Evolutionary conservation across 257 asterid species (phyloP), one percentile per base, ranked within the genome.

Genomic region (Primulina tabacum): DNA sequence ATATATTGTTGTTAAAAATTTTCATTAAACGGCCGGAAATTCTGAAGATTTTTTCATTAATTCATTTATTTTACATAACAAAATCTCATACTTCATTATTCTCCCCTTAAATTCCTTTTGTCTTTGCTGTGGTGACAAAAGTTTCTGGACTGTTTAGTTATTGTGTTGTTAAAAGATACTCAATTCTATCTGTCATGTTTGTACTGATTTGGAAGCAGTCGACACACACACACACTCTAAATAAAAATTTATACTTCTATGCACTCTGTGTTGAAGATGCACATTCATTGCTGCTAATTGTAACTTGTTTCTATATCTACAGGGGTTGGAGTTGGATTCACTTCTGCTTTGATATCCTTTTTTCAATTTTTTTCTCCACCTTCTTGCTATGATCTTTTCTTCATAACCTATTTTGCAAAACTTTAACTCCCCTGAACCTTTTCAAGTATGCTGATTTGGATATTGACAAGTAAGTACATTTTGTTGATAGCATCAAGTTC

Each of bases 321-420:
- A 94, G 99, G 99, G 68, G 96, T 94, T 85, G 99, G 97, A 81
- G 99, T 89, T 84, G 99, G 99, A 73, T 91, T 94, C 79, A 89
- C 83, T 62, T 89, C 99, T 75, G 97, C 99, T 80, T 82, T 91
- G 75, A 94, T 94, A 94, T 94, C 99, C 97, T 89, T 85, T 74
- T 64, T 34, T 33, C 52, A 57, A 16, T 34, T 71, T 66, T 73
- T 77, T 73, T 81, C 70, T 70, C 56, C 33, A 57, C 11, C 70
- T 56, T 47, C 50, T 66, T 59, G 62, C 34, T 47, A 73, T 69
- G 30, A 43, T 74, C 70, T 77, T 56, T 71, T 76, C 73, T 77
- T 79, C 77, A 81, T 73, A 61, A 58, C 50, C 71, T 21, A 10
- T 53, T 73, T 47, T 69, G 77, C 72, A 74, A 70, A 77, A 74